These are phyloP conservation scores for Trichocladium antarcticum DNA, from an alignment of 495 filamentous ascomycete genomes.

Conservation along the genomic window DNA sequence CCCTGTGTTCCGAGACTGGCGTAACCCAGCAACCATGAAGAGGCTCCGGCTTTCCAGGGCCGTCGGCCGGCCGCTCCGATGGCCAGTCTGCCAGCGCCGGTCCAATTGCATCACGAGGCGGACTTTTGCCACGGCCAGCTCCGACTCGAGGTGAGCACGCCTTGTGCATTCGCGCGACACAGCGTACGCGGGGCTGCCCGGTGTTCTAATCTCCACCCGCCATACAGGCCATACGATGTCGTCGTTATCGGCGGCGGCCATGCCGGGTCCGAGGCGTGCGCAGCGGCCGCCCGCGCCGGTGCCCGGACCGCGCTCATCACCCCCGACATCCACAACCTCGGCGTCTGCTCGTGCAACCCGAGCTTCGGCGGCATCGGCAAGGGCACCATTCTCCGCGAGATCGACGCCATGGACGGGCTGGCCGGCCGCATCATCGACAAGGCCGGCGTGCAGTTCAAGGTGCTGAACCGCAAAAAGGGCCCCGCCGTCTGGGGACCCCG, in stretches of 20 bases:
- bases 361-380: constrained; percentile 98
- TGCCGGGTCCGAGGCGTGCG: constrained; percentile 86
- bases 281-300: constrained; percentile 83
- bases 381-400: constrained; percentile 88
- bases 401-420: constrained; percentile 90
- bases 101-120: constrained; percentile 6
- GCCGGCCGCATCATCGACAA: constrained; percentile 86
- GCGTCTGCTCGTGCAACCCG: constrained; percentile 95
- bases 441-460: constrained; percentile 81
- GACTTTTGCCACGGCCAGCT: constrained; percentile 31
- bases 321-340: constrained; percentile 75
- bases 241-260: constrained; percentile 93
- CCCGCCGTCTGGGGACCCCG: constrained; percentile 94
- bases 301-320: constrained; percentile 86
- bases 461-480: constrained; percentile 80
- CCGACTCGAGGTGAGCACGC: constrained; percentile 26
- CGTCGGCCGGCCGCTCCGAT: constrained; percentile 20
- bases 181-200: no score
- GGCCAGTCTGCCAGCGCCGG: constrained; percentile 6
- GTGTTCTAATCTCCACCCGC: background rate
- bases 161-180: no score
- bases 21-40: constrained; percentile 20
- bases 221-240: constrained; percentile 68
- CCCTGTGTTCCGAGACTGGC: background rate
- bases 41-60: constrained; percentile 28